Percentiles rank a stretch among this genome's conserved stretches.
Evolutionary conservation across 2,329 filamentous ascomycete genomes (phyloP).

Genomic region (Fusarium dimerum): DNA sequence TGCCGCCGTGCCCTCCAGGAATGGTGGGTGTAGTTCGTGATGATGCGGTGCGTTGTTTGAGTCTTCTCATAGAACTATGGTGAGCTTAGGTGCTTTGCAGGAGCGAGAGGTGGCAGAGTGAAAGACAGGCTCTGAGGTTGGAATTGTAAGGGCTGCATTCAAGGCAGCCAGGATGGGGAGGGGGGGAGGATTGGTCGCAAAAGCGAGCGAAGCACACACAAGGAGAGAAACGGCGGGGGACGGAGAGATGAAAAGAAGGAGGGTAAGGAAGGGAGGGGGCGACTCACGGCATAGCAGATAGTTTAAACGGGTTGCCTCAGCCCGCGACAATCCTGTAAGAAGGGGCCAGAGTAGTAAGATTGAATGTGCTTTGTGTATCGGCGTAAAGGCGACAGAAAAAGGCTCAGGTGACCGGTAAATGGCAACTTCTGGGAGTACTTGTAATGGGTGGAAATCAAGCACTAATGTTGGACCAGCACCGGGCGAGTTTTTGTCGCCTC

Average conservation of each 20-base stretch:
- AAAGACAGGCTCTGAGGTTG: constrained; percentile 3
- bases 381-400: constrained; percentile 10
- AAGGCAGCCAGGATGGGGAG: constrained; percentile 20
- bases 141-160: constrained; percentile 15
- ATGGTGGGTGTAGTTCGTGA: constrained; percentile 26
- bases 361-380: constrained; percentile 34
- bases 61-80: constrained; percentile 22
- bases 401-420: not conserved
- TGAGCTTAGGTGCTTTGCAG: constrained; percentile 12
- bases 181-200: constrained; percentile 17
- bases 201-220: constrained; percentile 15
- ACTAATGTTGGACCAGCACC: not conserved
- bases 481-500: not conserved
- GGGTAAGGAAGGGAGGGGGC: constrained; percentile 19
- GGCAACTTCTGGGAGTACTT: not conserved
- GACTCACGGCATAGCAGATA: constrained; percentile 48
- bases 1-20: constrained; percentile 23
- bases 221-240: constrained; percentile 15
- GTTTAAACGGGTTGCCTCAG: constrained; percentile 39
- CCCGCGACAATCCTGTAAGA: constrained; percentile 47
- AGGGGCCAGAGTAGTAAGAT: constrained; percentile 43
- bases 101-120: constrained; percentile 5
- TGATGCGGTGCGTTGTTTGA: constrained; percentile 27
- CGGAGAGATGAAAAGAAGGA: constrained; percentile 10
- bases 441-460: not conserved